These are phyloP conservation scores for Codiaeum variegatum DNA, from an alignment of 441 rosid genomes.

Conservation along the genomic window DNA sequence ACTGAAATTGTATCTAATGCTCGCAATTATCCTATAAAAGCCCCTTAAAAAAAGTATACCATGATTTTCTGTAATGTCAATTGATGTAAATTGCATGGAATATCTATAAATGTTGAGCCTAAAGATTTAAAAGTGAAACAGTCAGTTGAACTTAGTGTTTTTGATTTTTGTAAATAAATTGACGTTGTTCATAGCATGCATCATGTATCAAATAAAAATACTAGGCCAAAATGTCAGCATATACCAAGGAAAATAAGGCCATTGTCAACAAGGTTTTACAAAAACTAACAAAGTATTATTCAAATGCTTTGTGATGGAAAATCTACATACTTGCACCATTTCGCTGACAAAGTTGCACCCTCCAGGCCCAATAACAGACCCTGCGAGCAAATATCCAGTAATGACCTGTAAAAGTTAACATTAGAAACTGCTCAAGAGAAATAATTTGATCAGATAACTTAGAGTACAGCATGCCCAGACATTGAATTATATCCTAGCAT, in stretches of 20 bases:
- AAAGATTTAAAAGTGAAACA: neutral
- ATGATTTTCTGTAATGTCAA: neutral
- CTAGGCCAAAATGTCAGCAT: neutral
- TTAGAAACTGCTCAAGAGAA: slow-evolving; percentile 10
- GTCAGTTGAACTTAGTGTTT: neutral
- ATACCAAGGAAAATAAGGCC: neutral
- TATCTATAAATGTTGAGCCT: neutral
- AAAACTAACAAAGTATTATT: neutral
- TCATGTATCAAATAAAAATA: neutral
- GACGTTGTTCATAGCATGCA: neutral
- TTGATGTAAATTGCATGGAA: neutral
- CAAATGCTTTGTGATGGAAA: slow-evolving; percentile 9
- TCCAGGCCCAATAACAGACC: slow-evolving; percentile 93
- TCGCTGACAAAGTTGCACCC: slow-evolving; percentile 91
- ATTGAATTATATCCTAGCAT: slow-evolving; percentile 31
- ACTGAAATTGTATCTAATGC: neutral
- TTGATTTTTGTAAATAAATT: neutral
- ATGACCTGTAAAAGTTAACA: slow-evolving; percentile 61
- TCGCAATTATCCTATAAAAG: neutral
- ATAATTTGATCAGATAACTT: neutral
- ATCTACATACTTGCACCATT: slow-evolving; percentile 86
- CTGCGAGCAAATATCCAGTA: slow-evolving; percentile 88
- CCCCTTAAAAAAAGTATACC: neutral
- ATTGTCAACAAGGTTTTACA: neutral
- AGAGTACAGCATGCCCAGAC: slow-evolving; percentile 20